phyloP scores from a whole-genome alignment of 2,329 filamentous ascomycete species.

The Rutstroemia sydowiana region DNA sequence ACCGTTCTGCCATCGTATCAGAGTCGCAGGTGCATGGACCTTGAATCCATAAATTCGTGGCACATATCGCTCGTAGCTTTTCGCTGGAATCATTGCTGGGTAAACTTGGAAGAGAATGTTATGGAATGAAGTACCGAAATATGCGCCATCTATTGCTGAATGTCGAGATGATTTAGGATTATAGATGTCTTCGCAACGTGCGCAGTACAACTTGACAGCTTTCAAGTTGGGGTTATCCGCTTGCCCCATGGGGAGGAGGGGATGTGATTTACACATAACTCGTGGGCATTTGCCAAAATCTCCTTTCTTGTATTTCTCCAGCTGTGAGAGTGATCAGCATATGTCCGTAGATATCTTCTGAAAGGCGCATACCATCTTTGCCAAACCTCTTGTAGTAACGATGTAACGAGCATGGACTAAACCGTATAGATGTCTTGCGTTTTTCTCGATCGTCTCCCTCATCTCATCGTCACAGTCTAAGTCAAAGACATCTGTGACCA shows the following conservation, averaged over 20 bases:
- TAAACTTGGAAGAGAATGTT: slow-evolving; percentile 99
- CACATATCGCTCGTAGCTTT: slow-evolving; percentile 78
- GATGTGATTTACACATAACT: slow-evolving; percentile 89
- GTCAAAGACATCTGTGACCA: slow-evolving; percentile 97
- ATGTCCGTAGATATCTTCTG: not conserved
- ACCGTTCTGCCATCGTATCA: slow-evolving; percentile 84
- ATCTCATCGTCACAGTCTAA: slow-evolving; percentile 98
- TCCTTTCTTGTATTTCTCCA: slow-evolving; percentile 97
- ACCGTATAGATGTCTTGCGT: slow-evolving; percentile 88
- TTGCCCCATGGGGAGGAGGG: slow-evolving; percentile 88
- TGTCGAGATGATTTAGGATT: slow-evolving; percentile 97
- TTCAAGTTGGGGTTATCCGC: slow-evolving; percentile 82
- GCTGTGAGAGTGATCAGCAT: slow-evolving; percentile 43
- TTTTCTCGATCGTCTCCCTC: slow-evolving; percentile 96
- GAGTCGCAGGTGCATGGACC: slow-evolving; percentile 80
- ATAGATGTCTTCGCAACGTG: slow-evolving; percentile 95
- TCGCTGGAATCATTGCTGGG: slow-evolving; percentile 77
- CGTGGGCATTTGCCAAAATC: slow-evolving; percentile 98
- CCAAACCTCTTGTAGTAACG: slow-evolving; percentile 85
- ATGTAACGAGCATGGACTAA: slow-evolving; percentile 95
- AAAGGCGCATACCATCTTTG: slow-evolving; percentile 74
- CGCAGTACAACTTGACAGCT: slow-evolving; percentile 94
- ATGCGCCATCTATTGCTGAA: slow-evolving; percentile 90
- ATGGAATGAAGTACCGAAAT: slow-evolving; percentile 97
- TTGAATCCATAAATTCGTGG: slow-evolving; percentile 93